Conservation (phyloP, 352 stramenopile species). For the Globisporangium cylindrosporum region DNA sequence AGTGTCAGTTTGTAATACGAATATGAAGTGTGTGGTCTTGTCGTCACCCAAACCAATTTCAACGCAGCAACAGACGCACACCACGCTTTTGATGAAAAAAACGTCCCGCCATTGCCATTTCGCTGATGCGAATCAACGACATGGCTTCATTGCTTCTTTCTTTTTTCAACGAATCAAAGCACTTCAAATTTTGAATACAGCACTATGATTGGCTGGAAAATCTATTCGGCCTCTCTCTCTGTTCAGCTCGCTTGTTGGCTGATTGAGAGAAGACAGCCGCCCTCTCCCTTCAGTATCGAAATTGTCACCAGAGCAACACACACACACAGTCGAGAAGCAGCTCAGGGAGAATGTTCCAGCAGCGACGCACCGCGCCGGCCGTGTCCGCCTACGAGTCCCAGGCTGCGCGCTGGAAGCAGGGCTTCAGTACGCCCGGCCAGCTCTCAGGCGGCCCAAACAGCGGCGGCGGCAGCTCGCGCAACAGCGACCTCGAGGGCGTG, state of each 20-base stretch:
- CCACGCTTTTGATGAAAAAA: background rate
- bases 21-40: background rate
- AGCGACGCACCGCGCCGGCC: slow-evolving; percentile 25
- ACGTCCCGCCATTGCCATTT: background rate
- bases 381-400: slow-evolving; percentile 70
- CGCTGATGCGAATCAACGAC: slow-evolving; percentile 9
- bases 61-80: background rate
- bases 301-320: background rate
- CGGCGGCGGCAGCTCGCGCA: slow-evolving; percentile 20
- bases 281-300: background rate
- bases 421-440: slow-evolving; percentile 31
- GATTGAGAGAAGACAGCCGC: background rate
- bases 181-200: background rate
- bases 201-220: background rate
- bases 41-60: background rate
- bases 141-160: background rate
- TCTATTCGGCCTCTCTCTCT: background rate
- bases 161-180: slow-evolving; percentile 4
- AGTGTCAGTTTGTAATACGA: background rate
- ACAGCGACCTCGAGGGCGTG: slow-evolving; percentile 62
- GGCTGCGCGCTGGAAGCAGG: slow-evolving; percentile 72
- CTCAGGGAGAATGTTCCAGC: slow-evolving; percentile 18
- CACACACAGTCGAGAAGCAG: background rate
- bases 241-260: slow-evolving; percentile 5
- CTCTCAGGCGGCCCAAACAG: background rate